Evolutionary conservation across 1,139 yeast genomes (phyloP).

Genomic region (Lodderomyces jiufengensis): DNA sequence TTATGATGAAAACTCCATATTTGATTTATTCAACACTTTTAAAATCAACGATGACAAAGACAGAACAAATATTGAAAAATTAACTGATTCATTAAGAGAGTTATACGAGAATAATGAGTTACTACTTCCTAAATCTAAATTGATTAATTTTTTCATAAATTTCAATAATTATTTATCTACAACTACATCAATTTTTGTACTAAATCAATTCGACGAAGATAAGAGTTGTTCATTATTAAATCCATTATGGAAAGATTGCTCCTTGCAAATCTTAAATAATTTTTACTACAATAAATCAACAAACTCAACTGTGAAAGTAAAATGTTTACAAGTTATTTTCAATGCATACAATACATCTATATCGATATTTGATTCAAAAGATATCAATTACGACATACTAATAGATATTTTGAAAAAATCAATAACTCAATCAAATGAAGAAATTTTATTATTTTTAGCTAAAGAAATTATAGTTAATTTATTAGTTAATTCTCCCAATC

Average conservation of each 20-base stretch:
- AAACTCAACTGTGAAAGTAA: constrained; percentile 35
- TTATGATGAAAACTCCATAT: constrained; percentile 40
- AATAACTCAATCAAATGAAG: constrained; percentile 24
- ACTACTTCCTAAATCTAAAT: constrained; percentile 41
- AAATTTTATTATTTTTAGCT: constrained; percentile 31
- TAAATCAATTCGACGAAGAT: constrained; percentile 47
- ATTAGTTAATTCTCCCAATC: constrained; percentile 21
- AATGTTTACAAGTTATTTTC: constrained; percentile 41
- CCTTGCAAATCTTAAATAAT: constrained; percentile 39
- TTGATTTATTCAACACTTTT: constrained; percentile 26
- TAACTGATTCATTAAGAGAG: constrained; percentile 33
- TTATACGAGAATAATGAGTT: constrained; percentile 36
- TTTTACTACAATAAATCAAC: constrained; percentile 37
- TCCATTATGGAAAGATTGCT: constrained; percentile 51
- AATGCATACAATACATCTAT: constrained; percentile 40
- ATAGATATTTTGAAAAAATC: constrained; percentile 29
- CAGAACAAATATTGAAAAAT: constrained; percentile 29
- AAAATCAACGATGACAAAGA: constrained; percentile 31
- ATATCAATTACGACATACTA: constrained; percentile 26
- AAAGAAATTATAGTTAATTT: constrained; percentile 29
- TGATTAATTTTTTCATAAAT: constrained; percentile 42
- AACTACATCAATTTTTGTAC: constrained; percentile 36
- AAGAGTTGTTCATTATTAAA: constrained; percentile 53
- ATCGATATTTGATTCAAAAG: constrained; percentile 22
- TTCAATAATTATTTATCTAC: constrained; percentile 36